These are phyloP conservation scores for Hordeum pubiflorum DNA, from an alignment of 202 grass and related monocot species.

Conservation along the genomic window DNA sequence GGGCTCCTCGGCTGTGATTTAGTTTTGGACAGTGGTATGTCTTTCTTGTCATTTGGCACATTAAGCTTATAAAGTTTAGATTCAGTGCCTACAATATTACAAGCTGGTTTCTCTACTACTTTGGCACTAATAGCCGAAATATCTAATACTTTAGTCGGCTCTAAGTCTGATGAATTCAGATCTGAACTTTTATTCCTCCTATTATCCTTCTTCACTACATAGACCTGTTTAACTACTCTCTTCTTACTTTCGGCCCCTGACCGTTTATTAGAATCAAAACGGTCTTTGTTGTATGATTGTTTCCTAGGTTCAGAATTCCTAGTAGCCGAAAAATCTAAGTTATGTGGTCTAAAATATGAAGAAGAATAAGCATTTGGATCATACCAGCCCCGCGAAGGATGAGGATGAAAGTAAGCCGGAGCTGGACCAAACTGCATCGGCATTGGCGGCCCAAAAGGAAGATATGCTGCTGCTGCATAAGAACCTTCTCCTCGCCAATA, in stretches of 20 bases:
- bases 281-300: background rate
- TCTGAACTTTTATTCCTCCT: too few relatives aligned
- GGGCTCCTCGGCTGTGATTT: background rate
- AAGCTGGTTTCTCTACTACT: too few relatives aligned
- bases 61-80: background rate
- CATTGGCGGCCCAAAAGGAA: background rate
- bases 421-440: background rate
- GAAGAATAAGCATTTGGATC: background rate
- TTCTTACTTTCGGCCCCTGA: background rate
- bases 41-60: too few relatives aligned
- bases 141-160: too few relatives aligned
- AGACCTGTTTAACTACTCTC: background rate
- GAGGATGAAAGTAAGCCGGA: background rate
- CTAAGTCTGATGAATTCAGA: too few relatives aligned
- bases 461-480: background rate
- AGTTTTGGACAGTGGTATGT: too few relatives aligned
- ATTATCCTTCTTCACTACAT: too few relatives aligned
- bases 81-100: too few relatives aligned
- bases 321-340: background rate
- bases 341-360: background rate
- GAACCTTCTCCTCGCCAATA: background rate
- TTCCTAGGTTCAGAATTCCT: too few relatives aligned
- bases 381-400: background rate
- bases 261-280: background rate
- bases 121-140: too few relatives aligned